Base-by-base conservation (phyloP, 2,329 filamentous ascomycete genomes). In the Hypoxylon sp. region DNA sequence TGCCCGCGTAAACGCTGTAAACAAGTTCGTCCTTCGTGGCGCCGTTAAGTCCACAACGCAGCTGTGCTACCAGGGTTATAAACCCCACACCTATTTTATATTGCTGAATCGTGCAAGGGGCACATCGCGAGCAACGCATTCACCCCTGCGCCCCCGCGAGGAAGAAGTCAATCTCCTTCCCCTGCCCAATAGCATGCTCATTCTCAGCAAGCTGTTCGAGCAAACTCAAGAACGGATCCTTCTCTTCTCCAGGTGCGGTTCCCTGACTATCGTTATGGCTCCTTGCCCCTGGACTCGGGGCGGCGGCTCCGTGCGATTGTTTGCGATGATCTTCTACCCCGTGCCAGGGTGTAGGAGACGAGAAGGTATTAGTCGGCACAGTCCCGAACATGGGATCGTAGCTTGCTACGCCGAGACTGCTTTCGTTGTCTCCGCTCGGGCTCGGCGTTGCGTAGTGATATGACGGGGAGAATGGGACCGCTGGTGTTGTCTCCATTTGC, bases 151-250 rank as follows among this genome's bases (percentile, higher is more conserved):
- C 67, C 5, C 78, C 78, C 2, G 74, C 78, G 29, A 94, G 81
- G 75, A 94, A 94, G 80, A 93, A 94, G 78, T 95, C 92, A 74
- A 96, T 81, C 76, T 95, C 92, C 71, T 87, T 91, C 11, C 91
- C 91, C 9, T 90, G 87, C 0, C 90, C 92, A 56, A 87, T 83
- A 46, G 85, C 84, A 58, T 92, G 87, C 79, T 95, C 92, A 74
- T 93, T 94, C 79, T 96, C 92, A 0, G 92, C 93, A 65, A 96
- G 84, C 80, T 96, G 92, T 78, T 96, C 93, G 37, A 96, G 81
- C 46, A 96, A 80, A 68, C 88, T 92, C 44, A 96, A 80, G 76
- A 97, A 96, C 0, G 93, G 92, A 75, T 96, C 93, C 73, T 92
- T 94, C 72, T 95, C 92, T 19, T 90, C 86, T 2, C 82, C 83